Evolutionary conservation across 1,284 basidiomycete genomes (phyloP), one percentile per base, ranked within the genome.

Genomic region (Austropuccinia psidii): DNA sequence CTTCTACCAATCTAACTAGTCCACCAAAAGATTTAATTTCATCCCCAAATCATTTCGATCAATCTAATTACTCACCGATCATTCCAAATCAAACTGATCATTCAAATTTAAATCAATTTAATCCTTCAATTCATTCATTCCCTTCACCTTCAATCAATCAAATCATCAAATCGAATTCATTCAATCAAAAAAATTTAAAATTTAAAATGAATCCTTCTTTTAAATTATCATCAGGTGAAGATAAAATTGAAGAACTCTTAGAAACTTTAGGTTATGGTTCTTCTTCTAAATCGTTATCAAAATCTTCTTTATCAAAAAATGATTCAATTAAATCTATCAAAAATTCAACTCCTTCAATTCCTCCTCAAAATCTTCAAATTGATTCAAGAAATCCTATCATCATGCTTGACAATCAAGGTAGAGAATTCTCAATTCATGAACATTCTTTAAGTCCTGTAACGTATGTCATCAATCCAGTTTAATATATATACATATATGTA

Each of bases 381-480:
- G 47, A 54, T 41, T 54, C 64, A 3, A 21, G 69, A 8, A 13
- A 6, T 37, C 37, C 70, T 17, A n/a, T 73, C n/a, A 45, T 65
- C 49, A 43, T 64, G 52, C 17, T 65, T 24, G 70, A 73, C 41
- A 64, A 54, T 5, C 61, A 73, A 41, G 70, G 70, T 11, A 37
- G 31, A 45, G 60, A 64, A 57, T 73, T 73, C 49, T 62, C 61
- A 9, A 45, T 73, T 37, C 70, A 73, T 54, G 70, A 73, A 65
- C 70, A 73, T 39, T 73, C 61, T 33, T 61, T 73, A 9, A 73
- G 70, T 49, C 70, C 70, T 54, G 70, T 73, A 35, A 45, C 70
- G 70, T 73, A 21, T 65, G 70, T 57, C 27, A 37, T 50, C 27
- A 19, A 4, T 41, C 45, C 39, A n/a, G n/a, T 45, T 45, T 19